A percentile compares a stretch with the other conserved stretches of the same genome.
Evolutionary conservation across 805 yeast species (phyloP).

Genomic region (Zygoascus ofunaensis): DNA sequence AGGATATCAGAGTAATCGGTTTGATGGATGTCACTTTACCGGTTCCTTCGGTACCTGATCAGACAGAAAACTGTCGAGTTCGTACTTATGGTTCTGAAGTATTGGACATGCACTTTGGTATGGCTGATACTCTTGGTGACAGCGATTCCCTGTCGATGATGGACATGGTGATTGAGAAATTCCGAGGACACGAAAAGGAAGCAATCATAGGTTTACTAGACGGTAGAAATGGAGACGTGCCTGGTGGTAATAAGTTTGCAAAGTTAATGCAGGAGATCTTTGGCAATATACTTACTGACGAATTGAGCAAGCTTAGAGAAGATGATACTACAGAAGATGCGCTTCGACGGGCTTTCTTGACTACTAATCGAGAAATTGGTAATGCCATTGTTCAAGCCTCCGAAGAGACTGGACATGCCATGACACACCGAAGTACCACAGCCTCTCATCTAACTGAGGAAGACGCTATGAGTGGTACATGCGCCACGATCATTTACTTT

Average conservation of each 20-base stretch:
- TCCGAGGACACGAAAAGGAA: slow-evolving; percentile 79
- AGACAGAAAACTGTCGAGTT: slow-evolving; percentile 68
- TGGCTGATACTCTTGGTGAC: slow-evolving; percentile 76
- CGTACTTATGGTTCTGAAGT: slow-evolving; percentile 81
- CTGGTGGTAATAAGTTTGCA: slow-evolving; percentile 41
- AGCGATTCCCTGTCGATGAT: slow-evolving; percentile 54
- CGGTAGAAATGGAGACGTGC: slow-evolving; percentile 48
- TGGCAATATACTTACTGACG: slow-evolving; percentile 57
- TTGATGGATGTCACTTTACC: slow-evolving; percentile 93
- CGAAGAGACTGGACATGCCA: slow-evolving; percentile 28
- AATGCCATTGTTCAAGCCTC: slow-evolving; percentile 28
- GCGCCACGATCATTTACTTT: slow-evolving; percentile 74
- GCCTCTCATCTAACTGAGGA: slow-evolving; percentile 50
- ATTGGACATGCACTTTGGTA: slow-evolving; percentile 75
- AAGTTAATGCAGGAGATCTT: slow-evolving; percentile 64
- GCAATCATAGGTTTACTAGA: slow-evolving; percentile 75
- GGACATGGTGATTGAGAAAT: slow-evolving; percentile 80
- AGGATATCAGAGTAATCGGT: slow-evolving; percentile 65
- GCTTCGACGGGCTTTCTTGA: slow-evolving; percentile 68
- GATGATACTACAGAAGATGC: slow-evolving; percentile 61
- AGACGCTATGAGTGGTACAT: slow-evolving; percentile 74
- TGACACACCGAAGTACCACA: slow-evolving; percentile 45
- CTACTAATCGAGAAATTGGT: slow-evolving; percentile 74
- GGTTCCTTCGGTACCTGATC: slow-evolving; percentile 83
- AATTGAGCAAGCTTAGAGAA: slow-evolving; percentile 41